A percentile compares a stretch with the other conserved stretches of the same genome.
Evolutionary conservation across 306 rosid genomes (phyloP).

Genomic region (Spatholobus suberectus): DNA sequence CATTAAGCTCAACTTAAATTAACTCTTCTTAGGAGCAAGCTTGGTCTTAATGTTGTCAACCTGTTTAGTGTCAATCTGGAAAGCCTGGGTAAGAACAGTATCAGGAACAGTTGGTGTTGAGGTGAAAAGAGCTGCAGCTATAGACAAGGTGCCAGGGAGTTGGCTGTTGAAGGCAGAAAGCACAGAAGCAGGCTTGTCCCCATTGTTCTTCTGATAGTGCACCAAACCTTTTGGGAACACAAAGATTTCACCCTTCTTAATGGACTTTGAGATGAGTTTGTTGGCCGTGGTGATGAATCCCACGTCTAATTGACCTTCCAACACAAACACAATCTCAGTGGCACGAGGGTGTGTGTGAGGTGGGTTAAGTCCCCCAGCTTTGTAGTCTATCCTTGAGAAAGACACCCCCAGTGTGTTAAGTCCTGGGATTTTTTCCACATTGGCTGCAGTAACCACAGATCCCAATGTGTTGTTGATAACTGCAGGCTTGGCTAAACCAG

Average conservation of each 20-base stretch:
- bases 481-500: slow-evolving; percentile 52
- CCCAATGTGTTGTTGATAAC: slow-evolving; percentile 54
- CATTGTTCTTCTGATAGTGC: slow-evolving; percentile 60
- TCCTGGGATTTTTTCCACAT: slow-evolving; percentile 61
- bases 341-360: slow-evolving; percentile 72
- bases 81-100: slow-evolving; percentile 50
- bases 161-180: slow-evolving; percentile 60
- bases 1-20: neutral
- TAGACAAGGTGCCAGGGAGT: slow-evolving; percentile 56
- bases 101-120: slow-evolving; percentile 55
- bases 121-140: slow-evolving; percentile 51
- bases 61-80: slow-evolving; percentile 51
- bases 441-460: slow-evolving; percentile 53
- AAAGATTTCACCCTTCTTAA: slow-evolving; percentile 57
- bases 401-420: slow-evolving; percentile 64
- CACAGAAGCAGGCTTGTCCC: slow-evolving; percentile 48
- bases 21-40: slow-evolving; percentile 58
- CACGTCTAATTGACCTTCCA: slow-evolving; percentile 57
- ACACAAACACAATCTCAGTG: slow-evolving; percentile 58
- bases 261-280: slow-evolving; percentile 53
- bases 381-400: slow-evolving; percentile 56
- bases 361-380: slow-evolving; percentile 60
- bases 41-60: slow-evolving; percentile 50
- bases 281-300: slow-evolving; percentile 57
- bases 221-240: slow-evolving; percentile 59